Base-by-base conservation (phyloP, 2,329 filamentous ascomycete genomes). In the Verticillium tricorpus region DNA sequence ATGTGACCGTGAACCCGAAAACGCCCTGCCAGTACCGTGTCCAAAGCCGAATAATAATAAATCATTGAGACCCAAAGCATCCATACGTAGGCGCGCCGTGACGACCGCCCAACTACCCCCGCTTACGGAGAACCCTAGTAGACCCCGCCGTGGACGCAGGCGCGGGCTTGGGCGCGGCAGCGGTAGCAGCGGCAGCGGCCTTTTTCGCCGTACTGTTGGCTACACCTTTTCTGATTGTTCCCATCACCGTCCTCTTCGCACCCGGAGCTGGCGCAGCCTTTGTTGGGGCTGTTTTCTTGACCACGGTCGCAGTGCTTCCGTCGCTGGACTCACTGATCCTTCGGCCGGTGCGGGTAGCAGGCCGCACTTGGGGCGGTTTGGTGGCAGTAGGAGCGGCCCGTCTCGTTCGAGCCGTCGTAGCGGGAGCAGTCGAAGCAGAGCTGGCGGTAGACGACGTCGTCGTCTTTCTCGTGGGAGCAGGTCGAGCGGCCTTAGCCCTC, bases 311-410 rank as follows among this genome's bases (percentile, higher is more conserved):
- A 15, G 83, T 84, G 72, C 87, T 91, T 5, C 77, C 80, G 61
- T 89, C 85, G 67, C 87, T 90, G 17, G 83, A 80, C 69, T 87
- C 87, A 70, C 87, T 90, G 69, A 77, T 74, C 71, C 85, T 81
- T 64, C 82, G 79, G 61, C 76, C 77, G 39, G 77, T 81, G 63
- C 81, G 80, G 37, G 82, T 83, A 22, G 76, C 75, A 35, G 75
- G 72, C 37, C 75, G 72, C 12, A 73, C 69, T 17, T 37, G 25
- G 6, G 70, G 64, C 28, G 65, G 65, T 58, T 66, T 68, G 37
- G 76, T 69, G 22, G 78, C 71, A 34, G 77, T 71, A 40, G 76
- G 73, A 25, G 73, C 69, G 22, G 69, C 69, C 54, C 74, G 71
- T 56, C 73, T 70, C 9, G 72, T 72, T 58, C 74, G 69, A 12